Conservation (phyloP, 257 asterid species). For the Eucommia ulmoides region DNA sequence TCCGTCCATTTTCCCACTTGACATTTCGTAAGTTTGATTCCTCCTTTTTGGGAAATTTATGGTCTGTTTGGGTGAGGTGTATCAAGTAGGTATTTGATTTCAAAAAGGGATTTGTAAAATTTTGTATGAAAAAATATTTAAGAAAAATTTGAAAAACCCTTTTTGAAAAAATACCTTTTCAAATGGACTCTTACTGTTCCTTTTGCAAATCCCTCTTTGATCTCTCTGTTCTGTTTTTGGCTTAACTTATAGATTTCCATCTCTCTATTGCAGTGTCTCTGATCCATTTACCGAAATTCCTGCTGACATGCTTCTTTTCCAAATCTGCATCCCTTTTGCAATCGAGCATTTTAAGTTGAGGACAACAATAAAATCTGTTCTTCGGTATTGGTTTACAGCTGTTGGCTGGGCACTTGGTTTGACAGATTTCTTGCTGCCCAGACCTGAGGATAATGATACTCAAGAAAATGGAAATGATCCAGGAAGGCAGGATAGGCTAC, state of each 20-base stretch:
- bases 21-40: constrained; percentile 72
- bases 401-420: constrained; percentile 96
- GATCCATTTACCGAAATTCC: constrained; percentile 99
- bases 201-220: not conserved
- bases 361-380: constrained; percentile 77
- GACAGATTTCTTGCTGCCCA: constrained; percentile 77
- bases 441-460: constrained; percentile 72
- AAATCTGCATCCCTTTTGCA: constrained; percentile 98
- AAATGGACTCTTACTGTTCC: constrained; percentile 2
- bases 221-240: constrained; percentile 1
- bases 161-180: too few relatives aligned
- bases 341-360: constrained; percentile 91
- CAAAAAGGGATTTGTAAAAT: too few relatives aligned
- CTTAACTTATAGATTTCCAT: constrained; percentile 3
- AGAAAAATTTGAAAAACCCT: too few relatives aligned
- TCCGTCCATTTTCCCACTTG: constrained; percentile 90
- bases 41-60: constrained; percentile 1
- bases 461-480: constrained; percentile 64
- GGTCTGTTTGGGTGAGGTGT: too few relatives aligned
- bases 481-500: constrained; percentile 64
- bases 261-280: constrained; percentile 53
- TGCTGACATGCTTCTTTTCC: constrained; percentile 96
- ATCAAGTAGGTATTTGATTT: too few relatives aligned
- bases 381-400: constrained; percentile 93
- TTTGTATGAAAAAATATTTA: too few relatives aligned